Evolutionary conservation across 345 rosid genomes (phyloP).

Genomic region (Eucalyptus virginea): DNA sequence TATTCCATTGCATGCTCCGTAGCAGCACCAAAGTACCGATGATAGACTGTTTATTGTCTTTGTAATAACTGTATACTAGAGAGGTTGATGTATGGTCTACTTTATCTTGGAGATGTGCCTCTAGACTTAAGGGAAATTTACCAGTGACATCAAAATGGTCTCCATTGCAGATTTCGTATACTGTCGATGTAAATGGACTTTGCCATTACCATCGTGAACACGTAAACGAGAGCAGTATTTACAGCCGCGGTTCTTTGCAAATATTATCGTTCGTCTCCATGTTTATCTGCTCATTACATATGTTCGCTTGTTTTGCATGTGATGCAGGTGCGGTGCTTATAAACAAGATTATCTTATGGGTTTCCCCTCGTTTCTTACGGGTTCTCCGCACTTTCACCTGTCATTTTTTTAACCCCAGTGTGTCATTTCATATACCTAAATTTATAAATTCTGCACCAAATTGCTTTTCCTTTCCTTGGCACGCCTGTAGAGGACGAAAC

Average conservation of each 20-base stretch:
- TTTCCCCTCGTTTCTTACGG: neutral
- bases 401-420: neutral
- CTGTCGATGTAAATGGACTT: neutral
- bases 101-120: neutral
- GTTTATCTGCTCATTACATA: neutral
- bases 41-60: neutral
- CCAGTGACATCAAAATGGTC: neutral
- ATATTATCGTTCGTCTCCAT: neutral
- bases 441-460: neutral
- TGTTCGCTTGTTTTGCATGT: neutral
- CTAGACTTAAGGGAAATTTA: rapidly evolving
- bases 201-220: neutral
- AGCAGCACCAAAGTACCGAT: neutral
- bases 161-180: neutral
- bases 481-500: neutral
- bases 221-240: neutral
- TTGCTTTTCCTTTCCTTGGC: neutral
- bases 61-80: neutral
- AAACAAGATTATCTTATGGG: neutral
- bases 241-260: neutral
- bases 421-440: neutral
- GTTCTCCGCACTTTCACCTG: neutral
- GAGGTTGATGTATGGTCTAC: neutral
- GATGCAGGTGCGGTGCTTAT: neutral
- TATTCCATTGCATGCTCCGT: neutral